Base-by-base conservation (phyloP, 108 stramenopile genomes). In the Cyclotella baltica region DNA sequence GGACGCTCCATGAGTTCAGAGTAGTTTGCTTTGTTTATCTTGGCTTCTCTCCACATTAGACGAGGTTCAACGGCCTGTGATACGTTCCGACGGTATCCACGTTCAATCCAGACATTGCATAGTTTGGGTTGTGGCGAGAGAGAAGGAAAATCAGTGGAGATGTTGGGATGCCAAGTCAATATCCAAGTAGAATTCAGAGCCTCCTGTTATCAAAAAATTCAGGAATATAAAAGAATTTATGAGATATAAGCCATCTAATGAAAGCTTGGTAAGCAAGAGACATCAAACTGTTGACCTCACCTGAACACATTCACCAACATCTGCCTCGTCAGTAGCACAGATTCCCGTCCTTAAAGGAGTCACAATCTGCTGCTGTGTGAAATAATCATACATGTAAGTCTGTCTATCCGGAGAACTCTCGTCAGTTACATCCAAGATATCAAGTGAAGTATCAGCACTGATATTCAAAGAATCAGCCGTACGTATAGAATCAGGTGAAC, bases 51-150 rank as follows among this genome's bases (percentile, higher is more conserved):
- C 90, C 90, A 91, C 67, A 89, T 88, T 9, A 91, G 86, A 72
- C 88, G 89, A 37, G 90, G 90, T 73, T 91, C 88, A n/a, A 91
- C 86, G 5, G 89, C 79, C 52, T 84, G 78, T 48, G 57, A 73
- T 34, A 75, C 65, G 23, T 84, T 86, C 70, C 86, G 81, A 43
- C 87, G 87, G 35, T 86, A 84, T 35, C 88, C 90, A 15, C 88
- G 73, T 75, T 91, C 90, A 67, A 91, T 89, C 77, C 87, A 80
- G 0, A 85, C 84, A 11, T 85, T 75, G 37, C 81, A 76, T 19
- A 64, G 55, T 67, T 72, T 82, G 43, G 80, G 43, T 30, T 40
- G 66, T 15, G 66, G 68, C n/a, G 31, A 36, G 48, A 28, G 38
- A 51, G 19, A n/a, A 4, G 30, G 52, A 34, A 18, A 6, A 27